A percentile compares a stretch with the other conserved stretches of the same genome.
Evolutionary conservation across 495 filamentous ascomycete genomes (phyloP).

Genomic region (Daldinia grandis): DNA sequence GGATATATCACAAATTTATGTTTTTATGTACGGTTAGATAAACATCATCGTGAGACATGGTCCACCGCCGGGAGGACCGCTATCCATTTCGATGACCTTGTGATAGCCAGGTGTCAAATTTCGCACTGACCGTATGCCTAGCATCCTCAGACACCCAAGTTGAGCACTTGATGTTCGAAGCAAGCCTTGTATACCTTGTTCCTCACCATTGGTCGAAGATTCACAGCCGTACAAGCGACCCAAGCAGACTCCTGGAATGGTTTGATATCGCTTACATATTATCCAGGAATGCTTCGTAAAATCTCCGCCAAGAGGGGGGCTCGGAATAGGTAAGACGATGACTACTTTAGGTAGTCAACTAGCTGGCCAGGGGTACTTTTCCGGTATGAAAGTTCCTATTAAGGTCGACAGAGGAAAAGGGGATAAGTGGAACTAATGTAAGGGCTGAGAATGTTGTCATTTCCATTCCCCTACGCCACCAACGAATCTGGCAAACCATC

Average conservation of each 20-base stretch:
- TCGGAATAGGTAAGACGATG: background rate
- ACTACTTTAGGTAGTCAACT: background rate
- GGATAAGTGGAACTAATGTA: slow-evolving; percentile 15
- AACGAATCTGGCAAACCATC: background rate
- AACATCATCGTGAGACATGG: slow-evolving; percentile 15
- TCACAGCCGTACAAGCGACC: background rate
- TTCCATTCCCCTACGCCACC: background rate
- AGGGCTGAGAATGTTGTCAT: background rate
- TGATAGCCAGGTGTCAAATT: slow-evolving; percentile 9
- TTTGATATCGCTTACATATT: slow-evolving; percentile 17
- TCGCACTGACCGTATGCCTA: slow-evolving; percentile 25
- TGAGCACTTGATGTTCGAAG: slow-evolving; percentile 1
- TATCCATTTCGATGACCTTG: background rate
- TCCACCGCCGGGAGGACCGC: slow-evolving; percentile 12
- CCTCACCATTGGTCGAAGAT: background rate
- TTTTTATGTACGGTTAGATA: slow-evolving; percentile 11
- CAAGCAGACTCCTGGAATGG: slow-evolving; percentile 1
- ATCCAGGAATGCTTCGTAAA: slow-evolving; percentile 1
- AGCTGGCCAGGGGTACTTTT: background rate
- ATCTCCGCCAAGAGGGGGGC: slow-evolving; percentile 5
- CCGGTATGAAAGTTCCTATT: background rate
- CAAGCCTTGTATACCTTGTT: background rate
- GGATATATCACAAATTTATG: background rate
- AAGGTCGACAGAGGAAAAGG: slow-evolving; percentile 11
- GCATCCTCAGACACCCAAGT: slow-evolving; percentile 1